A percentile compares a stretch with the other conserved stretches of the same genome.
Evolutionary conservation across 768 basidiomycete genomes (phyloP).

Genomic region (Boletus speciosus): DNA sequence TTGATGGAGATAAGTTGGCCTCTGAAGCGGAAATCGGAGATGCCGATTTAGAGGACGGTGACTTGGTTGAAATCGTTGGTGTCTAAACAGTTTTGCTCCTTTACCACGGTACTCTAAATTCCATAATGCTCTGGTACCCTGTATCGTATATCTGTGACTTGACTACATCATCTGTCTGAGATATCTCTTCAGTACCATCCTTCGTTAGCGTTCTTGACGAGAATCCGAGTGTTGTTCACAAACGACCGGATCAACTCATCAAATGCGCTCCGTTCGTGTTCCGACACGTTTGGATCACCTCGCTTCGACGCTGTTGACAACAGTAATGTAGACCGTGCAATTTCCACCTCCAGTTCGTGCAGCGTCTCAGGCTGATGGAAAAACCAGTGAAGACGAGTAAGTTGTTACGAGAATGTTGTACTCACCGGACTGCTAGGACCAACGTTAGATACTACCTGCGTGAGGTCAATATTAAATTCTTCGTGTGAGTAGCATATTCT

Average conservation of each 20-base stretch:
- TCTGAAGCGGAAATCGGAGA: slow-evolving; percentile 58
- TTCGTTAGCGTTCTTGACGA: slow-evolving; percentile 73
- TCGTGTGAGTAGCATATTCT: slow-evolving; percentile 92
- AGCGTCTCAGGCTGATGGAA: slow-evolving; percentile 50
- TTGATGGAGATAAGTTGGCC: slow-evolving; percentile 74
- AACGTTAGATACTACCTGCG: slow-evolving; percentile 71
- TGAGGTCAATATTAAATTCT: slow-evolving; percentile 89
- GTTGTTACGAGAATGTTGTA: slow-evolving; percentile 6
- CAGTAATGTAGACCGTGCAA: slow-evolving; percentile 67
- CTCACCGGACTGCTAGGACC: slow-evolving; percentile 50
- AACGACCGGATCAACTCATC: slow-evolving; percentile 91
- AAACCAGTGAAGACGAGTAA: background rate
- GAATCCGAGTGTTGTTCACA: slow-evolving; percentile 88
- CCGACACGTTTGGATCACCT: slow-evolving; percentile 53
- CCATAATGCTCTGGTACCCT: slow-evolving; percentile 12
- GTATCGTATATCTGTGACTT: background rate
- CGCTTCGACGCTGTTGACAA: slow-evolving; percentile 69
- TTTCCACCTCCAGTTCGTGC: slow-evolving; percentile 91
- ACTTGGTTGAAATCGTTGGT: slow-evolving; percentile 72
- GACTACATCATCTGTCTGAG: background rate
- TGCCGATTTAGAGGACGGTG: slow-evolving; percentile 75
- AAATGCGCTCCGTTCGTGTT: slow-evolving; percentile 70
- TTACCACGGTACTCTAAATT: slow-evolving; percentile 7
- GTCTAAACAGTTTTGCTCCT: slow-evolving; percentile 30
- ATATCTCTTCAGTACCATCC: slow-evolving; percentile 35